Evolutionary conservation across 2,329 filamentous ascomycete genomes (phyloP), one percentile per base, ranked within the genome.

Genomic region (Ceratocystis ficicola): DNA sequence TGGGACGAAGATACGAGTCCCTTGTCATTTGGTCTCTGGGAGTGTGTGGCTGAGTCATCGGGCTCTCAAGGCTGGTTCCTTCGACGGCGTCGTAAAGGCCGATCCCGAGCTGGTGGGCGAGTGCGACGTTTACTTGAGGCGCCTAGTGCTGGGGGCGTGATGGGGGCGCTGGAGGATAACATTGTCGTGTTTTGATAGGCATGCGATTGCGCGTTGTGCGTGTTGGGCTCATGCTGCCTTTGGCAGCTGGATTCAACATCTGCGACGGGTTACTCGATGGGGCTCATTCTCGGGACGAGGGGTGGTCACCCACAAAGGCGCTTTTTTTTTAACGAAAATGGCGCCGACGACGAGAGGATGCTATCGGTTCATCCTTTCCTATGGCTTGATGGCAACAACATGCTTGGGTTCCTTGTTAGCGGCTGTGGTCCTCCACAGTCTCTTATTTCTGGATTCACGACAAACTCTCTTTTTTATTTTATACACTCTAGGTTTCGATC

Each of bases 221-320:
- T 71, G 70, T 69, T 71, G 70, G 30, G 22, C 41, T 28, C 10
- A 8, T n/a, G 12, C 32, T 17, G 28, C 7, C 55, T 32, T 10
- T 15, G 55, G 55, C 28, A 12, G 60, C 22, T 12, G 20, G 20
- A 41, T 41, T 20, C 22, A 30, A 20, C 55, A 17, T 65, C 70
- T 73, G 74, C 76, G 77, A 61, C 44, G 62, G 44, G 60, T 96
- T 95, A 97, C 93, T 96, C 92, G 91, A 97, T 95, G 93, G 93
- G 93, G 93, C 93, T 96, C 91, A 97, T 96, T 96, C 90, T 96
- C 88, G 93, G 91, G 83, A 88, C 92, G 91, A 96, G 90, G 88
- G 88, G 78, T 77, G 75, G 77, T 73, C 73, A 74, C 57, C 50
- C 62, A 55, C 25, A 59, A 63, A 68, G 60, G 48, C 66, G 61